phyloP scores from a whole-genome alignment of 164 flowering plant genomes.

The Echeveria elegans region DNA sequence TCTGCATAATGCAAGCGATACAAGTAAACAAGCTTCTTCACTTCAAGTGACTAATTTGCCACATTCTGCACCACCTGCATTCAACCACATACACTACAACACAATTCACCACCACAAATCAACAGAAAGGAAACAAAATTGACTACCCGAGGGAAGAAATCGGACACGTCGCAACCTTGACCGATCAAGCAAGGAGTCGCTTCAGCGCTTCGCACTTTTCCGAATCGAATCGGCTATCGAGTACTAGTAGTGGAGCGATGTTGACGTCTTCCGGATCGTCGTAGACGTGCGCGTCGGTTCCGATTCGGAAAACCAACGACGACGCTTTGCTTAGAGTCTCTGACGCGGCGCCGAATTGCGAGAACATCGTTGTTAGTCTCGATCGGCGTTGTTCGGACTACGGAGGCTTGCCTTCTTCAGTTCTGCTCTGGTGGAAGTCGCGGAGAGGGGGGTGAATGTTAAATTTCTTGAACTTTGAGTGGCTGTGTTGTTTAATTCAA shows the following conservation, averaged over 20 bases:
- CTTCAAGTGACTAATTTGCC: slow-evolving; percentile 81
- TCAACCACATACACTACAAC: background rate
- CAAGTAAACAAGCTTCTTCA: slow-evolving; percentile 94
- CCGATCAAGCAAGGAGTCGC: slow-evolving; percentile 96
- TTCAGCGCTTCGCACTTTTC: slow-evolving; percentile 94
- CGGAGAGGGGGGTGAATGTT: background rate
- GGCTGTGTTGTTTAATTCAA: background rate
- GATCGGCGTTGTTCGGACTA: background rate
- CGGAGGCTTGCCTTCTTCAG: background rate
- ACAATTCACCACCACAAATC: background rate
- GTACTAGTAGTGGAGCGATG: slow-evolving; percentile 63
- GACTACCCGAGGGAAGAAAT: slow-evolving; percentile 91
- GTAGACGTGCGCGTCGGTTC: slow-evolving; percentile 95
- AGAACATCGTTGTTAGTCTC: slow-evolving; percentile 45
- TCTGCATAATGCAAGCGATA: slow-evolving; percentile 94
- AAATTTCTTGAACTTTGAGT: background rate
- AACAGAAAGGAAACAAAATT: background rate
- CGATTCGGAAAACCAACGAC: slow-evolving; percentile 82
- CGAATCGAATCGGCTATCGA: slow-evolving; percentile 87
- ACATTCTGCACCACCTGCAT: slow-evolving; percentile 95
- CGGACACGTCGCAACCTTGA: slow-evolving; percentile 90
- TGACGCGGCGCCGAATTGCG: slow-evolving; percentile 82
- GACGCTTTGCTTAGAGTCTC: slow-evolving; percentile 90
- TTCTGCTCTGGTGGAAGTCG: background rate
- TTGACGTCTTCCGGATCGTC: slow-evolving; percentile 97